Conservation (phyloP, 371 early-diverging fungal genomes). For the Nosema muscidifuracis region DNA sequence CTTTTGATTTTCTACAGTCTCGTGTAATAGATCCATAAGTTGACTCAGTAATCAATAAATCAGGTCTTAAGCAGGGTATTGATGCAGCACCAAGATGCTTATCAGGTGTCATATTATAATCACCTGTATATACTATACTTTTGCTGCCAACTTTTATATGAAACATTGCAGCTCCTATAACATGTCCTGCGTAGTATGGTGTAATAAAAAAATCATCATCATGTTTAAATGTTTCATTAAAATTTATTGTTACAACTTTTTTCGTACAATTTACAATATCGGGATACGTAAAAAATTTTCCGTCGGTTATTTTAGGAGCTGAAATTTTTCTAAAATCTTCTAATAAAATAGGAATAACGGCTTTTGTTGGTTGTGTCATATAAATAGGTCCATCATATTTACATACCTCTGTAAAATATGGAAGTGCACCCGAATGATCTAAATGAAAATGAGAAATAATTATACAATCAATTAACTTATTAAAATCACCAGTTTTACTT, state of each 20-base stretch:
- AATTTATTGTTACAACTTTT: slow-evolving; percentile 79
- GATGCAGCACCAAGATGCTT: slow-evolving; percentile 82
- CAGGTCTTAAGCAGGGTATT: slow-evolving; percentile 77
- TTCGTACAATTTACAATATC: slow-evolving; percentile 78
- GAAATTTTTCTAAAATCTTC: slow-evolving; percentile 79
- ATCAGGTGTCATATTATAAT: slow-evolving; percentile 92
- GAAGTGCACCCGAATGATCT: slow-evolving; percentile 89
- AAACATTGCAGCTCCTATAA: slow-evolving; percentile 93
- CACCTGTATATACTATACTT: slow-evolving; percentile 81
- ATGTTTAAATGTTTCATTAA: slow-evolving; percentile 59
- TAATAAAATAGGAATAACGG: slow-evolving; percentile 77
- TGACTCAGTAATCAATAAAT: slow-evolving; percentile 82
- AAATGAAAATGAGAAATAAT: slow-evolving; percentile 88
- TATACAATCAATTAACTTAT: slow-evolving; percentile 75
- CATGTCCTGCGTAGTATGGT: slow-evolving; percentile 91
- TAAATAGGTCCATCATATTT: slow-evolving; percentile 86
- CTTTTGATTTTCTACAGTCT: slow-evolving; percentile 78
- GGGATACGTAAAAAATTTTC: slow-evolving; percentile 54
- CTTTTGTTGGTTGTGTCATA: slow-evolving; percentile 90
- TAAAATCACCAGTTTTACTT: slow-evolving; percentile 72
- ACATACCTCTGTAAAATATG: slow-evolving; percentile 82
- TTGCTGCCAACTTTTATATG: slow-evolving; percentile 67
- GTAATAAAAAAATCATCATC: slow-evolving; percentile 65
- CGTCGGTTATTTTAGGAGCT: slow-evolving; percentile 68
- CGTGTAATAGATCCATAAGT: slow-evolving; percentile 87